A percentile compares a stretch with the other conserved stretches of the same genome.
These are phyloP conservation scores for Pilatotrama ljubarskyi DNA, from an alignment of 768 basidiomycete species.

Conservation along the genomic window DNA sequence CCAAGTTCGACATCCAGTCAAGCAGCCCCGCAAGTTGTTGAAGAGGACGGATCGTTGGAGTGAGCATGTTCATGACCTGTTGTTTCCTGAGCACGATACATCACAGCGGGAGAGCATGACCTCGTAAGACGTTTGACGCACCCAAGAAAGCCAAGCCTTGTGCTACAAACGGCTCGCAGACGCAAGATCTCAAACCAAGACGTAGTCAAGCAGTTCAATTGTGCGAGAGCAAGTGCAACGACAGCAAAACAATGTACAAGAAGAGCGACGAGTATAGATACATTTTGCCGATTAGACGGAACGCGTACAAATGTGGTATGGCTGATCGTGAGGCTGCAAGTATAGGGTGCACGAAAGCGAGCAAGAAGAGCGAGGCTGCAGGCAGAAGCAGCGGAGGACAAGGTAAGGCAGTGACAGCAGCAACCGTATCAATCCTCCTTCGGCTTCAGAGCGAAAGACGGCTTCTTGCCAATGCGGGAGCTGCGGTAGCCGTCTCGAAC, in stretches of 20 bases:
- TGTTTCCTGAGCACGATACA: not conserved
- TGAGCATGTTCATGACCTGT: not conserved
- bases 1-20: not conserved
- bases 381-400: not conserved
- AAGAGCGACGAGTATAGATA: conserved; percentile 2
- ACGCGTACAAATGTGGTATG: not conserved
- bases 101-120: not conserved
- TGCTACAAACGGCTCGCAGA: not conserved
- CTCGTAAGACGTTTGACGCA: not conserved
- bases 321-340: not conserved
- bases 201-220: not conserved
- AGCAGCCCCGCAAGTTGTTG: too few species aligned
- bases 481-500: conserved; percentile 1
- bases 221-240: conserved; percentile 3
- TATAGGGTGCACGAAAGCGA: not conserved
- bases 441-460: not conserved
- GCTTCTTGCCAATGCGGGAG: conserved; percentile 3
- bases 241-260: conserved; percentile 5
- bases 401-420: not conserved
- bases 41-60: not conserved
- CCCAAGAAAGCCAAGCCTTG: not conserved
- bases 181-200: not conserved
- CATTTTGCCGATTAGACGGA: not conserved
- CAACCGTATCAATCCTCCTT: conserved; percentile 1
- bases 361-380: not conserved